A percentile compares a stretch with the other conserved stretches of the same genome.
Evolutionary conservation across 495 filamentous ascomycete genomes (phyloP).

Genomic region (Penicillium pulvis): DNA sequence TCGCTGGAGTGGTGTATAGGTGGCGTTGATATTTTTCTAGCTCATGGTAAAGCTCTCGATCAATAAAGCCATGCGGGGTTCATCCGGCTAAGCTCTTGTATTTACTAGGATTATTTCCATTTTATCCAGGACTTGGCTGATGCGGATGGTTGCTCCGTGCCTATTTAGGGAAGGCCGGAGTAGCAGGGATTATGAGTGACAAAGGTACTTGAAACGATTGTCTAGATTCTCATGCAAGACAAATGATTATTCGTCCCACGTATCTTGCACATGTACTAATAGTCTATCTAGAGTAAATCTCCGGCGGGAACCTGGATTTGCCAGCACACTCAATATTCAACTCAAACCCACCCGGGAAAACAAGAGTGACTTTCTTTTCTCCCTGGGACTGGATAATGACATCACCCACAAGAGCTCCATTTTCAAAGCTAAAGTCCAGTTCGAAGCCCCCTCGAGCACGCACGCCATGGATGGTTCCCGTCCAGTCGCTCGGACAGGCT

Average conservation of each 20-base stretch:
- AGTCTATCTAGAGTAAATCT: conserved; percentile 3
- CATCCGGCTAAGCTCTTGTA: conserved; percentile 6
- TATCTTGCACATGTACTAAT: not conserved
- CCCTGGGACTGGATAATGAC: conserved; percentile 23
- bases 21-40: not conserved
- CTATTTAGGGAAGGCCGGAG: conserved; percentile 10
- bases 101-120: not conserved
- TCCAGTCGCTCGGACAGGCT: conserved; percentile 42
- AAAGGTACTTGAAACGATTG: not conserved
- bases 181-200: not conserved
- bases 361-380: conserved; percentile 17
- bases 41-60: not conserved
- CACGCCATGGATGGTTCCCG: conserved; percentile 39
- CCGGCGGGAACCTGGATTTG: conserved; percentile 9
- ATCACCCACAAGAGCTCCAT: conserved; percentile 20
- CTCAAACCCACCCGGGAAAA: conserved; percentile 24
- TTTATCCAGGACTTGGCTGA: conserved; percentile 13
- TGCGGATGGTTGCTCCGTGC: conserved; percentile 20
- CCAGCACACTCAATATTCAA: conserved; percentile 17
- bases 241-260: not conserved
- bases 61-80: not conserved
- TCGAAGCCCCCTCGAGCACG: conserved; percentile 46
- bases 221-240: not conserved
- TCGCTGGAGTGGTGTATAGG: not conserved
- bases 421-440: conserved; percentile 39